These are phyloP conservation scores for Rhodomyrtus tomentosa DNA, from an alignment of 345 rosid species.

Conservation along the genomic window DNA sequence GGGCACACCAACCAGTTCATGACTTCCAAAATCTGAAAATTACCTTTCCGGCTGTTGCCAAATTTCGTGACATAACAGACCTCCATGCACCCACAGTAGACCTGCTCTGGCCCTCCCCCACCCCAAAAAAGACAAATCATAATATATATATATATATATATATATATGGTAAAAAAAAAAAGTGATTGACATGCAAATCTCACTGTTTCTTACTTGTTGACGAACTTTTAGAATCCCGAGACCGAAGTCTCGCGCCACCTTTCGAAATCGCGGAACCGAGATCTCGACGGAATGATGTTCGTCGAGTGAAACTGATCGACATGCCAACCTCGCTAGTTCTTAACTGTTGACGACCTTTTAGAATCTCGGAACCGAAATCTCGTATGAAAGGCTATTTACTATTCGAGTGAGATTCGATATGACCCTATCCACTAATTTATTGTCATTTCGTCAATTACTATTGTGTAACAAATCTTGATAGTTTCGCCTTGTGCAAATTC, in stretches of 20 bases:
- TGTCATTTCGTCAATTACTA: background rate
- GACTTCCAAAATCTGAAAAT: background rate
- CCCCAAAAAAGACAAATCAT: background rate
- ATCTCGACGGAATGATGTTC: too few relatives aligned
- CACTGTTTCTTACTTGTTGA: background rate
- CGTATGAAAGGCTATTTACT: background rate
- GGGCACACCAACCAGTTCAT: background rate
- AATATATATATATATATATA: too few relatives aligned
- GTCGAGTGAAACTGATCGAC: background rate
- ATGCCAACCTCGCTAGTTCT: background rate
- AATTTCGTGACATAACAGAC: background rate
- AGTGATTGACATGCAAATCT: background rate
- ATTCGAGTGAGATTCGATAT: background rate
- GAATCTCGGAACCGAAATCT: background rate
- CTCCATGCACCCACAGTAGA: background rate
- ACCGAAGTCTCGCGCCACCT: background rate
- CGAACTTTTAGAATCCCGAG: background rate
- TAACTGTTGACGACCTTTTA: too few relatives aligned
- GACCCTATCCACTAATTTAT: background rate
- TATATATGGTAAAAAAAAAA: background rate
- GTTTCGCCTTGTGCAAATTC: background rate
- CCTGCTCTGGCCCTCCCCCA: background rate
- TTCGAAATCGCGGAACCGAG: too few relatives aligned
- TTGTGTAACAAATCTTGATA: background rate
- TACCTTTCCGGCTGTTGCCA: background rate